Evolutionary conservation across 768 basidiomycete species (phyloP).

Genomic region (Mycena polygramma): DNA sequence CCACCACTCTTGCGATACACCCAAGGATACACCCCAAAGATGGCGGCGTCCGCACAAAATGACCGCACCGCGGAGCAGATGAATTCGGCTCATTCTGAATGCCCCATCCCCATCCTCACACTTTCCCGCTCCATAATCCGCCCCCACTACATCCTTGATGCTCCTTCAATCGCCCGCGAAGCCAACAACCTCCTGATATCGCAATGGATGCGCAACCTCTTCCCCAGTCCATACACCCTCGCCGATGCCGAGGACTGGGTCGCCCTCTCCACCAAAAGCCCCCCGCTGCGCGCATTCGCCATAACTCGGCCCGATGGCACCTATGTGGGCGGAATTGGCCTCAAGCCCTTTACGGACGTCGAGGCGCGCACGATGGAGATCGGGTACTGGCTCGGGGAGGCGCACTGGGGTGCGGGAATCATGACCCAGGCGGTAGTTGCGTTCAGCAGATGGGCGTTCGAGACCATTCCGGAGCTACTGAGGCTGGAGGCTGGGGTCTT

Average conservation of each 20-base stretch:
- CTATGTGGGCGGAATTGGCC: constrained; percentile 12
- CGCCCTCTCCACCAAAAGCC: neutral
- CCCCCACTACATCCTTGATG: constrained; percentile 1
- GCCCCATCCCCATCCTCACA: constrained; percentile 18
- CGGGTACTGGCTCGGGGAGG: constrained; percentile 18
- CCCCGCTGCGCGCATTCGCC: constrained; percentile 7
- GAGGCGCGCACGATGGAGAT: constrained; percentile 21
- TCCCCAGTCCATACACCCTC: constrained; percentile 13
- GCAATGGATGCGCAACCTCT: constrained; percentile 19
- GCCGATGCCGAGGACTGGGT: constrained; percentile 14
- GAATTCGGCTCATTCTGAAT: neutral
- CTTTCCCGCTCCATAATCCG: constrained; percentile 15
- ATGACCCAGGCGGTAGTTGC: constrained; percentile 15
- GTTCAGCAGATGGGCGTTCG: constrained; percentile 21
- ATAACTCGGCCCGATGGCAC: constrained; percentile 12
- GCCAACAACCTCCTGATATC: constrained; percentile 19
- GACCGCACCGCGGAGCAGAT: no score
- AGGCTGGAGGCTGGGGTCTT: constrained; percentile 13
- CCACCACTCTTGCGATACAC: no score
- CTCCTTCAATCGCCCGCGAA: constrained; percentile 16
- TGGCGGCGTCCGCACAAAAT: no score
- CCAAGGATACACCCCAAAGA: no score
- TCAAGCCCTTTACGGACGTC: constrained; percentile 7
- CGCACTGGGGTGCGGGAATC: constrained; percentile 19
- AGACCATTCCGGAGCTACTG: constrained; percentile 15